A percentile compares a stretch with the other conserved stretches of the same genome.
phyloP scores from a whole-genome alignment of 768 basidiomycete species.

The Scleroderma bovista region DNA sequence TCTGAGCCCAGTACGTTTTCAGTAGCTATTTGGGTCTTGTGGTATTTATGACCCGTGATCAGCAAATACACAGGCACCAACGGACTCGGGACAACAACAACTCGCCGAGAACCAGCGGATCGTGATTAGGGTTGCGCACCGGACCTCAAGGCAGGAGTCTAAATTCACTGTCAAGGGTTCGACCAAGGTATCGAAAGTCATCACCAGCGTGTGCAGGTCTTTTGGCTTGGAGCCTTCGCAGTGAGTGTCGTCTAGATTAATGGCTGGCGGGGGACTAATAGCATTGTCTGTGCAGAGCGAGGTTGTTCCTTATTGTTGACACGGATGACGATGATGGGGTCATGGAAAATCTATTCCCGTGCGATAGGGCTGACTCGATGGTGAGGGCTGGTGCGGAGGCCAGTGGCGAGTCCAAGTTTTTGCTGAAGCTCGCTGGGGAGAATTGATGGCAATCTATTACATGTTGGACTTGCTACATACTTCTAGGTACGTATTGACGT shows the following conservation, averaged over 20 bases:
- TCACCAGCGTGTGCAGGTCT: conserved; percentile 24
- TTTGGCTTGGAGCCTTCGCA: conserved; percentile 17
- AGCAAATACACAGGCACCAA: not conserved
- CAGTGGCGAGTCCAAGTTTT: conserved; percentile 17
- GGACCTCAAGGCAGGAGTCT: conserved; percentile 23
- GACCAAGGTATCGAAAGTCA: conserved; percentile 27
- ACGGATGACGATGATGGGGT: conserved; percentile 20
- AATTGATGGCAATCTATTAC: not conserved
- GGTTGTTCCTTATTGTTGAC: conserved; percentile 20
- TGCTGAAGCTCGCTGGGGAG: conserved; percentile 20
- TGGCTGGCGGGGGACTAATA: not conserved
- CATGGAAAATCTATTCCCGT: conserved; percentile 25
- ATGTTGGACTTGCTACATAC: not conserved
- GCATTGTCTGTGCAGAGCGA: conserved; percentile 10
- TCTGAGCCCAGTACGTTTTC: conserved; percentile 10
- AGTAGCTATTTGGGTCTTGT: not conserved
- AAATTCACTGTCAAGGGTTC: conserved; percentile 26
- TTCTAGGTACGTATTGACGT: too few relatives aligned
- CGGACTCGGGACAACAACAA: not conserved
- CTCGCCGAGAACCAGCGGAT: conserved; percentile 13
- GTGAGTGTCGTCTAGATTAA: conserved; percentile 9
- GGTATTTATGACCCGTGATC: not conserved
- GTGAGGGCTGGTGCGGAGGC: conserved; percentile 21
- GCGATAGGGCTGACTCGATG: conserved; percentile 23
- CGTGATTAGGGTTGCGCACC: conserved; percentile 29